These are phyloP conservation scores for Nissolia schottii DNA, from an alignment of 306 rosid species.

Conservation along the genomic window DNA sequence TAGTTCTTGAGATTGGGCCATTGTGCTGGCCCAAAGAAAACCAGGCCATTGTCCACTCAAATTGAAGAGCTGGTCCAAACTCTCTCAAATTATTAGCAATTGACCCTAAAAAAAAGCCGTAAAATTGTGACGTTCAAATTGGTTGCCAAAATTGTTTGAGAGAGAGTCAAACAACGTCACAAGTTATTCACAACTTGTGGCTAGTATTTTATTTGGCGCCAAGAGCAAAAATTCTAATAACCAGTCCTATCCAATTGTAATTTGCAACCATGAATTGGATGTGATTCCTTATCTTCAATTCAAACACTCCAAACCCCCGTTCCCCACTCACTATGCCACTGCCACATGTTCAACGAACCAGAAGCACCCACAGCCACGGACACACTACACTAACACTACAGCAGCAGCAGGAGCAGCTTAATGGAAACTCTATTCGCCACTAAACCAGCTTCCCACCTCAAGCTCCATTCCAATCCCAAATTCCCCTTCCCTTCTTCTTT, in stretches of 20 bases:
- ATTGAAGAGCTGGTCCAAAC: no score
- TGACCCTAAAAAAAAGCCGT: no score
- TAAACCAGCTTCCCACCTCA: constrained; percentile 61
- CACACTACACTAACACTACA: not conserved
- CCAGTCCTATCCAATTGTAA: constrained; percentile 19
- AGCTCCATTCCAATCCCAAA: constrained; percentile 31
- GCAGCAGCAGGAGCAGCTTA: not conserved
- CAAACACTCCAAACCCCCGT: not conserved
- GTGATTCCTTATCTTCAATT: constrained; percentile 61
- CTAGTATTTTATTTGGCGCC: not conserved
- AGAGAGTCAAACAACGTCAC: not conserved
- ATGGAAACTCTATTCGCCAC: constrained; percentile 67
- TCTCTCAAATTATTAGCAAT: no score
- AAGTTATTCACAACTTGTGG: not conserved
- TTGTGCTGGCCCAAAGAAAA: not conserved
- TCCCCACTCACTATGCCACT: not conserved
- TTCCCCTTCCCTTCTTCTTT: constrained; percentile 2
- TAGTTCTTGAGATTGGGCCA: not conserved
- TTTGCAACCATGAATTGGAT: constrained; percentile 44
- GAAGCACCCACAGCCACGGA: not conserved
- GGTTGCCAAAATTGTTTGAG: no score
- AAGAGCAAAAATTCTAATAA: no score
- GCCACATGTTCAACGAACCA: constrained; percentile 12
- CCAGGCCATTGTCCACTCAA: not conserved
- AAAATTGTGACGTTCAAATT: no score